Evolutionary conservation across 164 flowering plant species (phyloP).

Genomic region (Cinnamomum chago): DNA sequence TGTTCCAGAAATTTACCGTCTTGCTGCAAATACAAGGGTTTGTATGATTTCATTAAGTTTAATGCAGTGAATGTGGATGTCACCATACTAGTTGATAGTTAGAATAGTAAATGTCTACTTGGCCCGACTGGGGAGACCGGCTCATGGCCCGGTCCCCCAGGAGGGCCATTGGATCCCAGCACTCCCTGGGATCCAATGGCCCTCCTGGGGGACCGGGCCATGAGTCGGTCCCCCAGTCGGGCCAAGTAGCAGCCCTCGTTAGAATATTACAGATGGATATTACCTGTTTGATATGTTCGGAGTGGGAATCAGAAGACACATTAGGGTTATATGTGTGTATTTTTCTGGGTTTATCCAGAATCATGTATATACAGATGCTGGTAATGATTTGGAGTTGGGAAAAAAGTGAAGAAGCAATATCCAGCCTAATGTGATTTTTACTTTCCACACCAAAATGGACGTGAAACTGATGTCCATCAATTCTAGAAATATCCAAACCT

Average conservation of each 20-base stretch:
- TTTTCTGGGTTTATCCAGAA: neutral
- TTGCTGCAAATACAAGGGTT: constrained; percentile 88
- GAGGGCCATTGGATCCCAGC: too few species aligned
- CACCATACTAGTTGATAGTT: neutral
- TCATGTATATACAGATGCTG: neutral
- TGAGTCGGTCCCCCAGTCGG: too few species aligned
- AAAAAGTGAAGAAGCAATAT: neutral
- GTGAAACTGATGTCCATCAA: neutral
- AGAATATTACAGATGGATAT: neutral
- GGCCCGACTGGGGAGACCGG: too few species aligned
- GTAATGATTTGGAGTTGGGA: neutral
- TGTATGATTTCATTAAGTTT: neutral
- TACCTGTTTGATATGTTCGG: neutral
- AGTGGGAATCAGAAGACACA: neutral
- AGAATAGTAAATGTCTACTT: too few species aligned
- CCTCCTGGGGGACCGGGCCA: too few species aligned
- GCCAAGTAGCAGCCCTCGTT: too few species aligned
- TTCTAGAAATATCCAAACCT: neutral
- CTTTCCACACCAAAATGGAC: neutral
- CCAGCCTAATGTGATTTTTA: neutral
- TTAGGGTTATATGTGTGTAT: neutral
- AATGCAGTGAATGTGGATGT: neutral
- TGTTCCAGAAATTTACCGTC: constrained; percentile 93
- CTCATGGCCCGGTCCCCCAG: too few species aligned
- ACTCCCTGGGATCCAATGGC: too few species aligned